phyloP scores from a whole-genome alignment of 1,139 yeast genomes.

The Lodderomyces beijingensis region DNA sequence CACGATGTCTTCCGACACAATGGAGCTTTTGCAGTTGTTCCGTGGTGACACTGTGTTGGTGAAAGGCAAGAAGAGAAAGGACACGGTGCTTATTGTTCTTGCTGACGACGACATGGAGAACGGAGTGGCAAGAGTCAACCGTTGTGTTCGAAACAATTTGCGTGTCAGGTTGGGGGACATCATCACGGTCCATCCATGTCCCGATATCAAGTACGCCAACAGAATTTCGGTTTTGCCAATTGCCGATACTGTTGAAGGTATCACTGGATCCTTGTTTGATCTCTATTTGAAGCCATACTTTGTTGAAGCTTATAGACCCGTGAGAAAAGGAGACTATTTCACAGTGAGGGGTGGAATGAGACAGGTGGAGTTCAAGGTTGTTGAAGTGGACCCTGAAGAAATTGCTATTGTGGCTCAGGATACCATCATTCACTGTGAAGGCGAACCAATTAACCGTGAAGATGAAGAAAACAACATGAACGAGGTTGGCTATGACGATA shows the following conservation, averaged over 20 bases:
- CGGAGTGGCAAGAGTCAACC: conserved; percentile 89
- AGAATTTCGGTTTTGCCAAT: conserved; percentile 95
- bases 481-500: conserved; percentile 98
- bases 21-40: conserved; percentile 92
- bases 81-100: conserved; percentile 93
- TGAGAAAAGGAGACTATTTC: conserved; percentile 94
- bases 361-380: conserved; percentile 97
- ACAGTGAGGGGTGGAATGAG: conserved; percentile 98
- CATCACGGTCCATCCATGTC: conserved; percentile 89
- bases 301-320: conserved; percentile 98
- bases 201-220: conserved; percentile 93
- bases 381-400: conserved; percentile 96
- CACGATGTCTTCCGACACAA: conserved; percentile 89
- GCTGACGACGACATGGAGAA: conserved; percentile 97
- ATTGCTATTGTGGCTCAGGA: conserved; percentile 98
- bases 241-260: conserved; percentile 97
- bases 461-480: conserved; percentile 95
- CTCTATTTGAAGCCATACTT: conserved; percentile 96
- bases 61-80: conserved; percentile 97
- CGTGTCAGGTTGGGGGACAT: conserved; percentile 93
- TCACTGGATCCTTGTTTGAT: conserved; percentile 96
- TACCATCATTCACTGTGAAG: conserved; percentile 97
- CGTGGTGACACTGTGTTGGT: conserved; percentile 97
- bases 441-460: conserved; percentile 98
- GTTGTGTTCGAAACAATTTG: conserved; percentile 93